These are phyloP conservation scores for Xerocomus brunneocitrinus DNA, from an alignment of 768 basidiomycete genomes.

Conservation along the genomic window DNA sequence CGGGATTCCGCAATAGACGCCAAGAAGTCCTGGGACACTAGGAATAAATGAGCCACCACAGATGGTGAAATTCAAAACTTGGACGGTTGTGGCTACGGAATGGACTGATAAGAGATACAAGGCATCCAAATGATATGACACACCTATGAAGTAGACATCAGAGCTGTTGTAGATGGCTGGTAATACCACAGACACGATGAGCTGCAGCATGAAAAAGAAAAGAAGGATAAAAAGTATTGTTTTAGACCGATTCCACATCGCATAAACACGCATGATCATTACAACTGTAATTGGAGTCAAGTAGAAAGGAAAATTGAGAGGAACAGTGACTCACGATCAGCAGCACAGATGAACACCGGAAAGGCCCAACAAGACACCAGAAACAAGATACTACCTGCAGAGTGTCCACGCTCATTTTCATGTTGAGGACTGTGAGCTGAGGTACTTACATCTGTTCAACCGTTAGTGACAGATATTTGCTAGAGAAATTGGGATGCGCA, in stretches of 20 bases:
- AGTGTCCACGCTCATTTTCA: neutral
- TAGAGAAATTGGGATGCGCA: neutral
- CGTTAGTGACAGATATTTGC: neutral
- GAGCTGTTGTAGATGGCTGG: slow-evolving; percentile 6
- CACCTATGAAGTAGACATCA: slow-evolving; percentile 1
- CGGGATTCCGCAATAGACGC: neutral
- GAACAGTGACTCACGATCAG: slow-evolving; percentile 5
- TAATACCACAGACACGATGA: neutral
- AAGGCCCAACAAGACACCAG: slow-evolving; percentile 1
- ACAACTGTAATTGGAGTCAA: slow-evolving; percentile 1
- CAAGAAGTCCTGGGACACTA: neutral
- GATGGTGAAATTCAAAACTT: neutral
- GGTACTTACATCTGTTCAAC: slow-evolving; percentile 8
- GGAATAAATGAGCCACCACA: neutral
- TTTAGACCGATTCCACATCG: slow-evolving; percentile 12
- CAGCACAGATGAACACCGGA: slow-evolving; percentile 4
- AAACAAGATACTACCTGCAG: slow-evolving; percentile 3
- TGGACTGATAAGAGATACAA: neutral
- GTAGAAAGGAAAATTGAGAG: neutral
- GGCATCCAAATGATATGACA: neutral
- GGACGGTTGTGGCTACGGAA: neutral
- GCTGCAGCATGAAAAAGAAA: neutral
- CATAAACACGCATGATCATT: slow-evolving; percentile 14
- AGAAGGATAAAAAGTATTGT: slow-evolving; percentile 2
- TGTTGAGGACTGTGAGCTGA: neutral